Evolutionary conservation across 495 filamentous ascomycete species (phyloP).

Genomic region (Astrothelium subdiscretum): DNA sequence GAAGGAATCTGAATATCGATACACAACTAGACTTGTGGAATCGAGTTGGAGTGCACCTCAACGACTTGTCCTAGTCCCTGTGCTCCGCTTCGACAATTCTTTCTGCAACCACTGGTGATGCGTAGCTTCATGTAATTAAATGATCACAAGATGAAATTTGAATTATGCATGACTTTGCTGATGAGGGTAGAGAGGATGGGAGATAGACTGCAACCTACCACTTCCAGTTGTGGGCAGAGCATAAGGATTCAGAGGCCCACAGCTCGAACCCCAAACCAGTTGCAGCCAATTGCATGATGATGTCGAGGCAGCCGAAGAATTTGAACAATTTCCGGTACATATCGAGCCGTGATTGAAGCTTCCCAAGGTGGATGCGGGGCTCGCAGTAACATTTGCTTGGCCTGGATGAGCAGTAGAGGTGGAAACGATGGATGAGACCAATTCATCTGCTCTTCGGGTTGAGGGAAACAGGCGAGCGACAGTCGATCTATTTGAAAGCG

Average conservation of each 20-base stretch:
- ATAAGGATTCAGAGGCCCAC: not conserved
- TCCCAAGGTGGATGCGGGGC: not conserved
- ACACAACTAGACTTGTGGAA: too few species aligned
- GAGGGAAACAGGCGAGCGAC: not conserved
- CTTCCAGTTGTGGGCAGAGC: not conserved
- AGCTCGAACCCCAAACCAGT: not conserved
- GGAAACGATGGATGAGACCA: not conserved
- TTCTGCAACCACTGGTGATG: too few species aligned
- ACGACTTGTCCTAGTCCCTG: too few species aligned
- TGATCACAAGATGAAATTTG: too few species aligned
- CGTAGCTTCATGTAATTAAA: too few species aligned
- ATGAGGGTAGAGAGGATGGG: not conserved
- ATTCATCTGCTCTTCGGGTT: not conserved
- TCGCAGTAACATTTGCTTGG: not conserved
- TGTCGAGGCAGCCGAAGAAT: not conserved
- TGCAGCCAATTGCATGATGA: not conserved
- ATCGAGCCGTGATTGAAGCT: not conserved
- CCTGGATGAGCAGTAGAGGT: not conserved
- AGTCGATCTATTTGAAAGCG: too few species aligned
- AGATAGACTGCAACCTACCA: not conserved
- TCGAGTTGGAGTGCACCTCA: too few species aligned
- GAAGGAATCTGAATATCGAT: too few species aligned
- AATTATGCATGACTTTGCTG: not conserved
- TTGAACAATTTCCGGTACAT: not conserved
- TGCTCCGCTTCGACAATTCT: too few species aligned